These are phyloP conservation scores for Lentinula novae-zelandiae DNA, from an alignment of 1,284 basidiomycete genomes.

Conservation along the genomic window DNA sequence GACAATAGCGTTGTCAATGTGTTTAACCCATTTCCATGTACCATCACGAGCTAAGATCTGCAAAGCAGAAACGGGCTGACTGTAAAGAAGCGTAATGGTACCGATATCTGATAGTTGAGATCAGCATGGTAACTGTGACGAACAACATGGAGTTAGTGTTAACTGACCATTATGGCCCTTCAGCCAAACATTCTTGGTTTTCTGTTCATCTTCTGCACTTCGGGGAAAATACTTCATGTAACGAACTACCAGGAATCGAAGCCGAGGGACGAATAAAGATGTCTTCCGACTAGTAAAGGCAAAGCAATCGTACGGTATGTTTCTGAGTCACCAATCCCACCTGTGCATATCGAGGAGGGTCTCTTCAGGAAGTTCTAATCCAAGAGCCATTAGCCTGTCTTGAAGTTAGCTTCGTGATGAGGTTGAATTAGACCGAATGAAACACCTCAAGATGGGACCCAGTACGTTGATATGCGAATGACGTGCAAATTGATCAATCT, in stretches of 20 bases:
- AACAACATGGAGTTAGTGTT: neutral
- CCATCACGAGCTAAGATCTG: constrained; percentile 12
- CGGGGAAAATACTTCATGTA: constrained; percentile 55
- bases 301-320: constrained; percentile 37
- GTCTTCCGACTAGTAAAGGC: neutral
- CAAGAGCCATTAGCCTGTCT: constrained; percentile 49
- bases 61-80: constrained; percentile 13
- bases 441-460: constrained; percentile 45
- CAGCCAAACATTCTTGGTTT: constrained; percentile 43
- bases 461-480: constrained; percentile 51
- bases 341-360: constrained; percentile 49
- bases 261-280: neutral
- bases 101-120: constrained; percentile 43
- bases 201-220: constrained; percentile 40
- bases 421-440: neutral
- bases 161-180: constrained; percentile 35
- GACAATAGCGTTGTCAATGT: constrained; percentile 15
- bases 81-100: constrained; percentile 46
- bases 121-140: neutral
- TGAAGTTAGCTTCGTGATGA: constrained; percentile 37
- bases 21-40: constrained; percentile 14
- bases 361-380: constrained; percentile 58
- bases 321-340: constrained; percentile 37
- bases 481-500: constrained; percentile 49
- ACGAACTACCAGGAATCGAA: constrained; percentile 30